These are phyloP conservation scores for Pestalotiopsis sp. DNA, from an alignment of 2,329 filamentous ascomycete species.

Conservation along the genomic window DNA sequence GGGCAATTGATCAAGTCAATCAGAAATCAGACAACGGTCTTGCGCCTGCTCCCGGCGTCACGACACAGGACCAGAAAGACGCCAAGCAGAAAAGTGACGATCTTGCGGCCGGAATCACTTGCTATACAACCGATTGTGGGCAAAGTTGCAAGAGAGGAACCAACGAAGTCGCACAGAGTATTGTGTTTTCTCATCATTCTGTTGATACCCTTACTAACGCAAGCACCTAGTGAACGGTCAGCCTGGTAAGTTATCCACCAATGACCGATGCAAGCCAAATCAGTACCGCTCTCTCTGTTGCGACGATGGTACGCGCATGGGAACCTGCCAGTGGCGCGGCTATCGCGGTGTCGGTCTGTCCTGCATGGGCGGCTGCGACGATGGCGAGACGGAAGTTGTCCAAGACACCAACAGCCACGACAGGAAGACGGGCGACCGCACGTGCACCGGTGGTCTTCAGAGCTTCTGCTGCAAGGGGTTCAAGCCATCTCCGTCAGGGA, in stretches of 20 bases:
- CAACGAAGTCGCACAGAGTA: slow-evolving; percentile 27
- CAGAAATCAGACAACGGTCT: slow-evolving; percentile 17
- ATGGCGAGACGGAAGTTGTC: slow-evolving; percentile 31
- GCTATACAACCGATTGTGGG: slow-evolving; percentile 30
- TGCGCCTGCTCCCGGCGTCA: background rate
- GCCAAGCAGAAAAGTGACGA: slow-evolving; percentile 17
- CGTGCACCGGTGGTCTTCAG: slow-evolving; percentile 32
- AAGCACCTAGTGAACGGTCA: slow-evolving; percentile 35
- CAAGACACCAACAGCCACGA: slow-evolving; percentile 32
- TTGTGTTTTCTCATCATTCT: too few species aligned
- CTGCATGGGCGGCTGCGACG: slow-evolving; percentile 31
- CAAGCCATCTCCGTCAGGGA: slow-evolving; percentile 25
- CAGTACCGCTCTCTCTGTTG: slow-evolving; percentile 33
- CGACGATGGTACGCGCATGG: slow-evolving; percentile 22
- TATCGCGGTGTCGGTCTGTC: slow-evolving; percentile 32
- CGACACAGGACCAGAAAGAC: slow-evolving; percentile 1
- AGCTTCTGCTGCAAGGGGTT: slow-evolving; percentile 35
- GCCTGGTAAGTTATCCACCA: slow-evolving; percentile 27
- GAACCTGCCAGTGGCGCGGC: slow-evolving; percentile 30
- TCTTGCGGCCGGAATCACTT: slow-evolving; percentile 18
- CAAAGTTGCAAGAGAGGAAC: slow-evolving; percentile 27
- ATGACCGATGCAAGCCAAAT: slow-evolving; percentile 25
- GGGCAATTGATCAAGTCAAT: slow-evolving; percentile 21
- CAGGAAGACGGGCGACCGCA: slow-evolving; percentile 31
- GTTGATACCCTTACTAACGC: too few species aligned